These are phyloP conservation scores for Pseudocercospora macadamiae DNA, from an alignment of 2,329 filamentous ascomycete species.

Conservation along the genomic window DNA sequence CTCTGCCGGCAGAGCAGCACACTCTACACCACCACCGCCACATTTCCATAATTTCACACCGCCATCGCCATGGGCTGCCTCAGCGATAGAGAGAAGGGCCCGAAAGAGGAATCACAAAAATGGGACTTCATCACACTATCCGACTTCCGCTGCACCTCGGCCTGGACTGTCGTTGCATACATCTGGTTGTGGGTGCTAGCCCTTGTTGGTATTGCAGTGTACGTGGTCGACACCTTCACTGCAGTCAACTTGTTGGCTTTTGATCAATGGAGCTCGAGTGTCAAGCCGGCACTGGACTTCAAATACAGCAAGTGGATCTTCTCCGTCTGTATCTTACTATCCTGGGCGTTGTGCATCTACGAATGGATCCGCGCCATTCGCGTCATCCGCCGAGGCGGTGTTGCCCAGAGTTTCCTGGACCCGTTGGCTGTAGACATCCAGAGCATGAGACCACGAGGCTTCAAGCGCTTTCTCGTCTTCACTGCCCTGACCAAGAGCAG, in stretches of 20 bases:
- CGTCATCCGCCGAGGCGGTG: constrained; percentile 81
- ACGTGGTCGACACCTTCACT: constrained; percentile 88
- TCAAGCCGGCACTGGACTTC: constrained; percentile 77
- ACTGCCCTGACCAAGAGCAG: constrained; percentile 87
- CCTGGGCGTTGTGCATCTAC: constrained; percentile 77
- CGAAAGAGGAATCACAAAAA: constrained; percentile 56
- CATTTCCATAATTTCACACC: not conserved
- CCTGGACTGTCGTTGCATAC: constrained; percentile 78
- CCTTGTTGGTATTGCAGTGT: constrained; percentile 78
- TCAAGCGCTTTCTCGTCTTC: constrained; percentile 89
- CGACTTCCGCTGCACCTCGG: constrained; percentile 85
- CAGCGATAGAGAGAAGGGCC: constrained; percentile 40
- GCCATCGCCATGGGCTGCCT: constrained; percentile 38
- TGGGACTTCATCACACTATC: constrained; percentile 82
- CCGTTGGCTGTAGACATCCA: constrained; percentile 82
- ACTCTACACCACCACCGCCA: constrained; percentile 5
- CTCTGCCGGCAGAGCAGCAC: constrained; percentile 24
- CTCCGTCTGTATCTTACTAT: constrained; percentile 86
- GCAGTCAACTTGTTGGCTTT: constrained; percentile 89
- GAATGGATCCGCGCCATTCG: constrained; percentile 79
- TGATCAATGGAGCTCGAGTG: constrained; percentile 82
- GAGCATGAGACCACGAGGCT: constrained; percentile 80
- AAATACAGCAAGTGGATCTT: constrained; percentile 93
- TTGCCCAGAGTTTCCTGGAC: constrained; percentile 91
- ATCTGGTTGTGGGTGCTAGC: constrained; percentile 81